Base-by-base conservation (phyloP, 805 yeast species). In the Candida hungchunana region DNA sequence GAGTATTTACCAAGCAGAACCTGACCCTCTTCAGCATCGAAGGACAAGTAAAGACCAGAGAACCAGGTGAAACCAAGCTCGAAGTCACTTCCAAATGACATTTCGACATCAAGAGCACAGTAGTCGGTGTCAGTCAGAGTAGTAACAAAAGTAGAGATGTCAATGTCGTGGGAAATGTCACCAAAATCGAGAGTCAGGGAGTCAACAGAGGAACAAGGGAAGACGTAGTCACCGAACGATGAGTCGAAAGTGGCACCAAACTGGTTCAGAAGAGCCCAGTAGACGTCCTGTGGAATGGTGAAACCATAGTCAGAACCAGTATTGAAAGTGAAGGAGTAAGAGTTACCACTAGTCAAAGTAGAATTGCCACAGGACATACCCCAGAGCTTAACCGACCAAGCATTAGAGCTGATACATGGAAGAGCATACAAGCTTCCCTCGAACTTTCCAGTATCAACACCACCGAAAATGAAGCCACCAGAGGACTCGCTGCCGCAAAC, bases 391-490 rank as follows among this genome's bases (percentile, higher is more conserved):
- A 50, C 31, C 56, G 64, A 14, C 43, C 45, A 24, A 43, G 39
- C 35, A 11, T 10, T 20, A 15, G 37, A 26, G 15, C 23, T 25
- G 12, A 37, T 23, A 39, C 42, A 38, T 19, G 37, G 29, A 19
- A 39, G 33, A 8, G 34, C 35, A 29, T 16, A 23, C 27, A 73
- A 53, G 8, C 53, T 45, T 17, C 79, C 79, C 0, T 48, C 26
- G 50, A 64, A 73, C 57, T 71, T 72, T 24, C 60, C 54, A 23
- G 60, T 63, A 48, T 75, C 79, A 31, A 72, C 55, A 21, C 75
- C 81, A 25, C 82, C 80, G 51, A 75, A 75, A n/a, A 40, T 39
- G 31, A 46, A 46, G 6, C 33, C 33, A 13, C 32, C 21, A 29
- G 39, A 44, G 19, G 32, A 24, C 10, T 42, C 31, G 24, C 33